These are phyloP conservation scores for Aspergillus hortae DNA, from an alignment of 2,329 filamentous ascomycete genomes.

Conservation along the genomic window DNA sequence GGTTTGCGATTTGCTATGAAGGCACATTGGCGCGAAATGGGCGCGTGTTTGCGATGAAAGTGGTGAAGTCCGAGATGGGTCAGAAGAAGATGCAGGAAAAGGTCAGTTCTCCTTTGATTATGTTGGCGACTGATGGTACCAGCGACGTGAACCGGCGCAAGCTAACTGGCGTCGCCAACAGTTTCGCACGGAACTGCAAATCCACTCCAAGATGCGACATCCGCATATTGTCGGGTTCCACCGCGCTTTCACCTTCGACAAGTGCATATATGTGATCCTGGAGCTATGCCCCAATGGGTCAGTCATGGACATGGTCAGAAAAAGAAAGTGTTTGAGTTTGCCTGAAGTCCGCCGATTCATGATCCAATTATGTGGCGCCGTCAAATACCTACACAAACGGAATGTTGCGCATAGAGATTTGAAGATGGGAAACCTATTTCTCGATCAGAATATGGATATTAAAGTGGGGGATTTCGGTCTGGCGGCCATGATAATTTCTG, in stretches of 20 bases:
- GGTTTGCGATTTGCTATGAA: conserved; percentile 51
- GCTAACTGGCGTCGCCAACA: conserved; percentile 27
- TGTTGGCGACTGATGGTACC: background rate
- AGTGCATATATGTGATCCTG: conserved; percentile 87
- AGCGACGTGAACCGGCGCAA: background rate
- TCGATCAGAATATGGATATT: conserved; percentile 92
- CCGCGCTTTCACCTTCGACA: conserved; percentile 84
- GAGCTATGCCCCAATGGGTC: conserved; percentile 95
- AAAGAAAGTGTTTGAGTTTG: conserved; percentile 82
- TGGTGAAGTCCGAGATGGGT: conserved; percentile 48
- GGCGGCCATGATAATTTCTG: conserved; percentile 84
- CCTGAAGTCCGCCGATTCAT: conserved; percentile 92
- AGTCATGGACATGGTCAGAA: conserved; percentile 96
- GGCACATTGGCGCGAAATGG: conserved; percentile 42
- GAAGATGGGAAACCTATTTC: conserved; percentile 97
- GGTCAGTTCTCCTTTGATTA: conserved; percentile 24
- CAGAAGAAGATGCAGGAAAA: conserved; percentile 53
- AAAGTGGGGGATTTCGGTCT: conserved; percentile 98
- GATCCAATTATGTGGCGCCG: conserved; percentile 90
- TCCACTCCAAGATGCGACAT: conserved; percentile 96
- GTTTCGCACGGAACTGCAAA: conserved; percentile 83
- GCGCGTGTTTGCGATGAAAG: conserved; percentile 49
- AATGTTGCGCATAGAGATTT: conserved; percentile 95
- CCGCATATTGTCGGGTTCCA: conserved; percentile 95
- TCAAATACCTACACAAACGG: conserved; percentile 95